phyloP scores from a whole-genome alignment of 2,329 filamentous ascomycete genomes.

The Falciphora oryzae region DNA sequence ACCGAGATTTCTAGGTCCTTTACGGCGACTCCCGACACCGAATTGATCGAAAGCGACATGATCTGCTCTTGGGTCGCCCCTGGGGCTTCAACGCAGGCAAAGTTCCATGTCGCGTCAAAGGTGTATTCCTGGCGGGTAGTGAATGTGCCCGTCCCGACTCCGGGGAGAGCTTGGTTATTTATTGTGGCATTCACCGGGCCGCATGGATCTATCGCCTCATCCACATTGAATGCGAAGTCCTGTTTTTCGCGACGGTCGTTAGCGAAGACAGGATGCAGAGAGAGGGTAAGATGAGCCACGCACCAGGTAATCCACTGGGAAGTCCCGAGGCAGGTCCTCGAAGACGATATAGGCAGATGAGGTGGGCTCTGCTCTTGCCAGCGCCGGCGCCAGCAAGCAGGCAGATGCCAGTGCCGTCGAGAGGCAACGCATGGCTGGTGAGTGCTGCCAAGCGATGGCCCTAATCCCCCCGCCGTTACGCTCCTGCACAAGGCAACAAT shows the following conservation, averaged over 20 bases:
- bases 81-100: slow-evolving; percentile 38
- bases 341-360: slow-evolving; percentile 21
- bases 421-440: slow-evolving; percentile 28
- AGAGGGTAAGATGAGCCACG: slow-evolving; percentile 10
- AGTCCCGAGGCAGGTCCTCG: slow-evolving; percentile 17
- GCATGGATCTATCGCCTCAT: slow-evolving; percentile 39
- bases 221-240: slow-evolving; percentile 38
- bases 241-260: slow-evolving; percentile 15
- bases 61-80: slow-evolving; percentile 35
- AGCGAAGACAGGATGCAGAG: slow-evolving; percentile 4
- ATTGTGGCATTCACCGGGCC: slow-evolving; percentile 41
- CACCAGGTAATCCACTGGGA: slow-evolving; percentile 20
- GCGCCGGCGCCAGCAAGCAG: slow-evolving; percentile 28
- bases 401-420: slow-evolving; percentile 26
- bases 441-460: not conserved
- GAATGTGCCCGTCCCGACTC: slow-evolving; percentile 38
- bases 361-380: slow-evolving; percentile 23
- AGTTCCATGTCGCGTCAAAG: slow-evolving; percentile 40
- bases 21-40: slow-evolving; percentile 34
- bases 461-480: not conserved
- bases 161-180: slow-evolving; percentile 36
- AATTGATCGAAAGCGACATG: slow-evolving; percentile 37
- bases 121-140: slow-evolving; percentile 30
- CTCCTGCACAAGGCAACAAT: too few species aligned
- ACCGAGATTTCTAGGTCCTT: slow-evolving; percentile 34